Conservation (phyloP, 352 stramenopile species). For the Phytophthora hibernalis region DNA sequence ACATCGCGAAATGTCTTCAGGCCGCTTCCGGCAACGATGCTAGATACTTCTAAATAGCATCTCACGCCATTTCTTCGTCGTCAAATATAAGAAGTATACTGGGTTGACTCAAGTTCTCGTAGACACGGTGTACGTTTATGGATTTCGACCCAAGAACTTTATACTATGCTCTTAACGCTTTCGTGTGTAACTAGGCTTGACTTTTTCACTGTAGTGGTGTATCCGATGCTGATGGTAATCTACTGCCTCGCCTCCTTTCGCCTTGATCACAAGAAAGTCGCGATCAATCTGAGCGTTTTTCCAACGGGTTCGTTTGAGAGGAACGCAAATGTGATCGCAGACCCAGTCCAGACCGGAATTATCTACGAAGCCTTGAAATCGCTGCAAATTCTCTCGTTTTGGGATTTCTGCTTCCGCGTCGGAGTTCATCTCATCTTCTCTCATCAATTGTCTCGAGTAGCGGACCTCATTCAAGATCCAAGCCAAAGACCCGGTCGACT, state of each 20-base stretch:
- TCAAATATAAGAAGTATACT: background rate
- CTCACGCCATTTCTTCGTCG: too few species aligned
- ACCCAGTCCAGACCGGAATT: constrained; percentile 31
- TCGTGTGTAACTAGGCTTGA: constrained; percentile 32
- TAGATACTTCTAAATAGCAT: too few species aligned
- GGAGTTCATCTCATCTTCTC: constrained; percentile 18
- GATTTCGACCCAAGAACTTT: background rate
- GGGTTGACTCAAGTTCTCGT: constrained; percentile 9
- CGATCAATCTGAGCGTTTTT: constrained; percentile 42
- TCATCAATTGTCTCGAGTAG: constrained; percentile 1
- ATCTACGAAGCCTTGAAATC: constrained; percentile 36
- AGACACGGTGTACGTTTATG: constrained; percentile 11
- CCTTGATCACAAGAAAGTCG: constrained; percentile 31
- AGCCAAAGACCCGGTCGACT: background rate
- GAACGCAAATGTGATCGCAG: constrained; percentile 24
- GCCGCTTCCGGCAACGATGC: too few species aligned
- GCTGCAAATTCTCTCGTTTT: constrained; percentile 31
- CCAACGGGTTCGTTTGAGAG: constrained; percentile 38
- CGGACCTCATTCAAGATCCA: constrained; percentile 6
- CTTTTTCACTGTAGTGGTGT: constrained; percentile 35
- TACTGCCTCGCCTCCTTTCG: constrained; percentile 40
- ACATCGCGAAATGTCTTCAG: too few species aligned
- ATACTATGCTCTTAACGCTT: background rate
- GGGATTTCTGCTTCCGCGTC: constrained; percentile 29
- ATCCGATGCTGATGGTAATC: constrained; percentile 31